Base-by-base conservation (phyloP, 202 grass and related monocot species). In the Eragrostis tef region DNA sequence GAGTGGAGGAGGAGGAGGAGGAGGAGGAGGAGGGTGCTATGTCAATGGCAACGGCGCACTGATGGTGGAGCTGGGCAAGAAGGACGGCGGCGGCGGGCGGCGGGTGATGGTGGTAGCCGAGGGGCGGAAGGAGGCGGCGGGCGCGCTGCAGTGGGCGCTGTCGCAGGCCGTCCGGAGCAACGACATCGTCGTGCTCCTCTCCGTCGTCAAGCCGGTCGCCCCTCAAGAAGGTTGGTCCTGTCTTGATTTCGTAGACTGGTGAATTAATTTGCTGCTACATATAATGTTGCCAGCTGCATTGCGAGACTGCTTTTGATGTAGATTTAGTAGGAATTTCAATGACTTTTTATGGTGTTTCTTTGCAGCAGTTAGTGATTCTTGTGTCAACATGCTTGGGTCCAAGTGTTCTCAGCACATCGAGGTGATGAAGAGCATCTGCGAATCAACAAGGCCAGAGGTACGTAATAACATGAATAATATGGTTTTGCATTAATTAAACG, bases 381-480 rank as follows among this genome's bases (percentile, higher is more conserved):
- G 85, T 0, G 81, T 81, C 19, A 87, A 62, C 11, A 81, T 87
- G 9, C 48, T 77, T 19, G 71, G 67, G 12, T 67, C 60, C 3
- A 78, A 68, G 39, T 68, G 71, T 65, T 80, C 79, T 19, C 34
- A 81, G 43, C 66, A 83, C 4, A 67, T 92, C 12, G 51, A 68
- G 36, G 90, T 80, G 6, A 70, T 89, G 77, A 83, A 64, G 84
- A 81, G 36, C 19, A 27, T 89, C n/a, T 92, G 90, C 7, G 64
- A 89, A 81, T 79, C 87, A 24, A 80, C 83, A 34, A 78, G 87
- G 44, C 87, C 90, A 84, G 87, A 92, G 87, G 90, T 92, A 78
- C 2, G 3, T 15, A 24, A 2, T 58, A 22, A 20, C 13, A 14
- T 13, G 43, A 47, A 48, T 41, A 41, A 0, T 49, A 71, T 31